These are phyloP conservation scores for Kwoniella bestiolae DNA, from an alignment of 768 basidiomycete species.

Conservation along the genomic window DNA sequence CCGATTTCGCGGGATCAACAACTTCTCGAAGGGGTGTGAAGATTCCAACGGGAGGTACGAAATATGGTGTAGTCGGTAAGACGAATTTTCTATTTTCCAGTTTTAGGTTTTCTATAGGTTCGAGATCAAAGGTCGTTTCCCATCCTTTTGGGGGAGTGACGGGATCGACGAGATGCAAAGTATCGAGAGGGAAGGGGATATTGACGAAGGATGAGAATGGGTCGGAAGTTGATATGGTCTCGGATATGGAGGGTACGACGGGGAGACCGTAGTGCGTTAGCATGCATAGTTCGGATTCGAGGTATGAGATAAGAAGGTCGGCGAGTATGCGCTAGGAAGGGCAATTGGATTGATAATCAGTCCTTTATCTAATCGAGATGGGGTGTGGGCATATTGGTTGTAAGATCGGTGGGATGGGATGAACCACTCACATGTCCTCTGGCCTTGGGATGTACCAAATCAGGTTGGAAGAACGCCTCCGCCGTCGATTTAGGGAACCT, in stretches of 20 bases:
- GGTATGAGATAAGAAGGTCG: slow-evolving; percentile 47
- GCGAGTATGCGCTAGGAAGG: slow-evolving; percentile 47
- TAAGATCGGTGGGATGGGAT: neutral
- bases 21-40: slow-evolving; percentile 52
- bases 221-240: slow-evolving; percentile 35
- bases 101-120: slow-evolving; percentile 29
- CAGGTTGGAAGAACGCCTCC: slow-evolving; percentile 47
- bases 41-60: slow-evolving; percentile 37
- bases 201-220: slow-evolving; percentile 37
- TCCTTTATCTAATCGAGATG: too few species aligned
- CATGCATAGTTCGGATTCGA: slow-evolving; percentile 52
- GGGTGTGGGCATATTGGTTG: neutral
- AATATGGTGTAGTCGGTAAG: slow-evolving; percentile 37
- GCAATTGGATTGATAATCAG: too few species aligned
- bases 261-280: slow-evolving; percentile 44
- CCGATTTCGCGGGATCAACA: slow-evolving; percentile 37
- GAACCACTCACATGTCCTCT: slow-evolving; percentile 49
- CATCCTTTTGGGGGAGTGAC: slow-evolving; percentile 40
- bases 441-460: slow-evolving; percentile 53
- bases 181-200: slow-evolving; percentile 45
- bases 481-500: slow-evolving; percentile 46
- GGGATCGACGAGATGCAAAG: slow-evolving; percentile 39
- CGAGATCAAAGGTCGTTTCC: slow-evolving; percentile 44
- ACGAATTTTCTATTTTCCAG: slow-evolving; percentile 45
- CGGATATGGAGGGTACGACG: slow-evolving; percentile 14